Evolutionary conservation across 1,139 yeast genomes (phyloP), one percentile per base, ranked within the genome.

Genomic region (Lodderomyces elongisporus): DNA sequence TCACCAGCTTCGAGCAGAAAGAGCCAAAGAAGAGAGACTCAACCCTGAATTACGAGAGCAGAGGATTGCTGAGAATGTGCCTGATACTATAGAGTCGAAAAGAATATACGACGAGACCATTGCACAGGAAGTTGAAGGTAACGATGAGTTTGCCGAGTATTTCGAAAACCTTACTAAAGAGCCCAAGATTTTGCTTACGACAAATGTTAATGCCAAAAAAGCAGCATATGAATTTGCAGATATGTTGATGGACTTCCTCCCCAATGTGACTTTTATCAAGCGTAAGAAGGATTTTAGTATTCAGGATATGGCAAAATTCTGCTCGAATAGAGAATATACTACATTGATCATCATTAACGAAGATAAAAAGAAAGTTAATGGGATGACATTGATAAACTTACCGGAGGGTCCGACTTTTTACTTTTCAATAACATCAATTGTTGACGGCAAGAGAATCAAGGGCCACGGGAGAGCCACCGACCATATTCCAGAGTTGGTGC

Each of bases 331-430:
- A 49, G 91, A 80, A 18, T 93, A 73, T 61, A 88, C 96, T 0
- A 95, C 89, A 52, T 65, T 91, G 47, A 66, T 91, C 26, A 88
- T 91, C 33, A 77, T 91, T 42, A 91, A 91, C 58, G 98, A 91
- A 61, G 96, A 87, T 60, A 88, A 88, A 58, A 91, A 91, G 58
- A 74, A 72, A 44, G 94, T 91, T 31, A 89, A 85, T 33, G 98
- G 98, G 3, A 60, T 93, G 40, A 87, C 97, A 1, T 83, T 93
- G 51, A 82, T 91, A 42, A 96, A 89, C 61, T 69, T 91, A 41
- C 98, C 98, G 5, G 85, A 72, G 32, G 98, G 98, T 0, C 98
- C 98, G 22, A 82, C 96, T 0, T 87, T 87, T 52, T 89, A 91
- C 60, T 91, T 91, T 51, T 80, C 91, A 14, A 66, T 91, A 9